phyloP scores from a whole-genome alignment of 768 basidiomycete genomes.

The Calvatia gigantea region DNA sequence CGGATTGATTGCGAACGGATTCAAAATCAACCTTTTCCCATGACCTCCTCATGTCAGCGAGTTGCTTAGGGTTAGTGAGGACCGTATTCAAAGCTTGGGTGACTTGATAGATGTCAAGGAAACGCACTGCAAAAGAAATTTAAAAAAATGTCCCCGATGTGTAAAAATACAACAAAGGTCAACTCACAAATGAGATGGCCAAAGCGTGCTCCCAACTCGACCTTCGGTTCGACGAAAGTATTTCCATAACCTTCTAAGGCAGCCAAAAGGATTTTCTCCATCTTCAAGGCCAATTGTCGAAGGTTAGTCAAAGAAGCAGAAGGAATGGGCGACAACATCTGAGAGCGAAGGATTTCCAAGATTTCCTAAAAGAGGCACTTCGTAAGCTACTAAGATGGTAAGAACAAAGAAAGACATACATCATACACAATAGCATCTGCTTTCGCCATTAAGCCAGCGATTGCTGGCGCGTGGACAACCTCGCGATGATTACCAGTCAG shows the following conservation, averaged over 20 bases:
- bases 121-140: constrained; percentile 58
- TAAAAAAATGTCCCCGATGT: constrained; percentile 12
- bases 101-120: constrained; percentile 89
- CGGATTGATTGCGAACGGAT: constrained; percentile 89
- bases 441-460: constrained; percentile 85
- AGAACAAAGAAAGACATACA: constrained; percentile 45
- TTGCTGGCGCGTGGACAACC: constrained; percentile 84
- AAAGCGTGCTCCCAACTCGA: constrained; percentile 87
- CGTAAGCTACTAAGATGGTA: constrained; percentile 13
- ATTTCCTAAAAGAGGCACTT: constrained; percentile 58
- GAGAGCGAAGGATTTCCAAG: constrained; percentile 77
- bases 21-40: constrained; percentile 91
- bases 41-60: constrained; percentile 81
- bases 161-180: constrained; percentile 10
- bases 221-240: constrained; percentile 89
- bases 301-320: constrained; percentile 64
- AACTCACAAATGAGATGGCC: constrained; percentile 85
- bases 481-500: constrained; percentile 76
- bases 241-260: constrained; percentile 82
- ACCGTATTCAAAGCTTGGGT: constrained; percentile 89
- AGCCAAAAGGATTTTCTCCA: constrained; percentile 84
- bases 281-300: constrained; percentile 82
- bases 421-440: constrained; percentile 90
- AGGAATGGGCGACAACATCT: constrained; percentile 78
- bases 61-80: constrained; percentile 81